Evolutionary conservation across 2,329 filamentous ascomycete genomes (phyloP).

Genomic region (Onygenales sp.): DNA sequence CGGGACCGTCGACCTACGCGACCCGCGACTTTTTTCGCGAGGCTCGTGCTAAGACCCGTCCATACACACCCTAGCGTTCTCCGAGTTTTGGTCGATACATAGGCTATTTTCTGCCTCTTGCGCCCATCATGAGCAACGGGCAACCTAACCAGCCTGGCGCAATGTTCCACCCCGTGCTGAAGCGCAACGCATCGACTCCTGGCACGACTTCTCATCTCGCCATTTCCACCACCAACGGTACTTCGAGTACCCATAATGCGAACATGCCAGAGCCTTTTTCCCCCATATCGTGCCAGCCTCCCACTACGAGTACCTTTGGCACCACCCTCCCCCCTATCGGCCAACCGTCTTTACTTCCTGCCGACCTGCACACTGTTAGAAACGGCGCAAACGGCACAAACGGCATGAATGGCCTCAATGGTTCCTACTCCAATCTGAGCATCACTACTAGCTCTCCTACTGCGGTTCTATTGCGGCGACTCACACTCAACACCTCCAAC

Average conservation of each 20-base stretch:
- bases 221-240: slow-evolving; percentile 19
- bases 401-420: slow-evolving; percentile 18
- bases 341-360: slow-evolving; percentile 25
- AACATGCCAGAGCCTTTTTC: slow-evolving; percentile 36
- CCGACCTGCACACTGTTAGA: slow-evolving; percentile 14
- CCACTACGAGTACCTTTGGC: slow-evolving; percentile 26
- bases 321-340: slow-evolving; percentile 31
- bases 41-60: slow-evolving; percentile 4
- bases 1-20: neutral
- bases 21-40: slow-evolving; percentile 8
- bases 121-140: slow-evolving; percentile 1
- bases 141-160: slow-evolving; percentile 8
- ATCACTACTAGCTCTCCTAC: slow-evolving; percentile 21
- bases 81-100: neutral
- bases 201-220: slow-evolving; percentile 7
- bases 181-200: slow-evolving; percentile 8
- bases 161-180: slow-evolving; percentile 3
- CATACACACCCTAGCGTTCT: neutral
- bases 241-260: slow-evolving; percentile 31
- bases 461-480: slow-evolving; percentile 48
- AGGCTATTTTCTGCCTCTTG: neutral
- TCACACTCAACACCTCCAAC: slow-evolving; percentile 49
- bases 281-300: slow-evolving; percentile 27
- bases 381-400: slow-evolving; percentile 24
- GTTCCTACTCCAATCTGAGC: slow-evolving; percentile 24